Evolutionary conservation across 129 eudicot species (phyloP), one percentile per base, ranked within the genome.

Genomic region (Chrysanthemum lavandulifolium): DNA sequence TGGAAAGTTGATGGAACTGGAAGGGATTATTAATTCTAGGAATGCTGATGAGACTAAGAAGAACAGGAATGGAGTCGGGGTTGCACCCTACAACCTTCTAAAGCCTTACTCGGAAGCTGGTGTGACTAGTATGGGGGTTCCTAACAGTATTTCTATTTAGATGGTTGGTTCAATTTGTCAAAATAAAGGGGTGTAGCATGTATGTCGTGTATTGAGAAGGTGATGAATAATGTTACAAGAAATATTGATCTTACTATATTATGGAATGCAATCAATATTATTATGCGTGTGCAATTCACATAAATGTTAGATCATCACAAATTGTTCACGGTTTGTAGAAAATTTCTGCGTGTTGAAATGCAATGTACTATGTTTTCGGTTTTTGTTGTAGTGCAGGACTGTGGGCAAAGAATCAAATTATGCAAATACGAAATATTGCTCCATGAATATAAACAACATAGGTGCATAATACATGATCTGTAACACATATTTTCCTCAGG

Each of bases 61-160:
- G 83, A 92, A 92, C 19, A 80, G 98, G 60, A 68, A 80, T 55
- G 98, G 98, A 57, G 98, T 88, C 56, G 98, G 98, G 57, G 74
- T 83, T 14, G 83, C 87, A 67, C 96, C 98, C 0, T 92, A 92
- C 69, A 61, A 81, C 70, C 86, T 92, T 43, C 43, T 92, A 21
- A 92, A 87, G 86, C 98, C 98, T 51, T 75, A 9, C 74, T 92
- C 98, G 8, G 80, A 78, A 66, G 31, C 96, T 60, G 98, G 98
- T 47, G 95, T 92, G 14, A 92, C 98, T 18, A 80, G 86, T 40
- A 74, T 68, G 78, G 98, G 98, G 45, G 86, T 92, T 10, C 95
- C 98, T 2, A 85, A 92, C 48, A 92, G 98, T 71, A 89, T 92
- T 64, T 92, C 98, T 5, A 92, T 92, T 33, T 91, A 81, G 75